Percentiles rank a stretch among this genome's conserved stretches.
Conservation (phyloP, 202 grass and related monocot species). For the Carex arenaria region DNA sequence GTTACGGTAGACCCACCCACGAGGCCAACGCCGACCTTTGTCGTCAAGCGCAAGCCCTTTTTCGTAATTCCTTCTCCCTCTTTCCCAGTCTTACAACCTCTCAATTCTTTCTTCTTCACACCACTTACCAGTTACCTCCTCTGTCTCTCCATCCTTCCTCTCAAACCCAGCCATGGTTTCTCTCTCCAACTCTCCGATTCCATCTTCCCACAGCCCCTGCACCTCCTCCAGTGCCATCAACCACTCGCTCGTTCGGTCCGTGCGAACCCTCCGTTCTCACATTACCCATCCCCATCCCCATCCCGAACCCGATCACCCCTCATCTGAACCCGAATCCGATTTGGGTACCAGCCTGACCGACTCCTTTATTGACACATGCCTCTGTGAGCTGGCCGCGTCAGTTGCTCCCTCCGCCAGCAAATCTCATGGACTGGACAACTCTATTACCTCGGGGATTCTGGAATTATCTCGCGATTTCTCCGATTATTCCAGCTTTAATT, state of each 20-base stretch:
- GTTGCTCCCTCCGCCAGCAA: slow-evolving; percentile 42
- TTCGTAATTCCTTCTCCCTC: slow-evolving; percentile 1
- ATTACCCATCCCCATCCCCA: slow-evolving; percentile 47
- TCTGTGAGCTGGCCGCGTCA: slow-evolving; percentile 62
- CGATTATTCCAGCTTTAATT: slow-evolving; percentile 88
- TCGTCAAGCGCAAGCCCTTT: slow-evolving; percentile 22
- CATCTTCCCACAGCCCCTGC: slow-evolving; percentile 49
- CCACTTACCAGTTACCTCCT: slow-evolving; percentile 14
- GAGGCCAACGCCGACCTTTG: slow-evolving; percentile 8
- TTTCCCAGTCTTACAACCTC: not conserved
- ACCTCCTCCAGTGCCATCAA: slow-evolving; percentile 17
- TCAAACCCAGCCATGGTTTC: slow-evolving; percentile 58
- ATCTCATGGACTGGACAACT: slow-evolving; percentile 37
- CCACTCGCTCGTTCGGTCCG: slow-evolving; percentile 39
- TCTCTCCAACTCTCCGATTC: slow-evolving; percentile 62
- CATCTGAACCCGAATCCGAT: slow-evolving; percentile 34
- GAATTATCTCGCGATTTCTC: slow-evolving; percentile 78
- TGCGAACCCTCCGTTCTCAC: slow-evolving; percentile 70
- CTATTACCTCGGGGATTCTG: slow-evolving; percentile 49
- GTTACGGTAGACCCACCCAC: slow-evolving; percentile 9
- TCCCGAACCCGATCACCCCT: slow-evolving; percentile 30
- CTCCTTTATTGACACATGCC: slow-evolving; percentile 78
- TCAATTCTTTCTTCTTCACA: not conserved
- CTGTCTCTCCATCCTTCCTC: not conserved
- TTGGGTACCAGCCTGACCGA: slow-evolving; percentile 61